Evolutionary conservation across 352 stramenopile species (phyloP), one percentile per base, ranked within the genome.

Genomic region (Phytophthora tentaculata): DNA sequence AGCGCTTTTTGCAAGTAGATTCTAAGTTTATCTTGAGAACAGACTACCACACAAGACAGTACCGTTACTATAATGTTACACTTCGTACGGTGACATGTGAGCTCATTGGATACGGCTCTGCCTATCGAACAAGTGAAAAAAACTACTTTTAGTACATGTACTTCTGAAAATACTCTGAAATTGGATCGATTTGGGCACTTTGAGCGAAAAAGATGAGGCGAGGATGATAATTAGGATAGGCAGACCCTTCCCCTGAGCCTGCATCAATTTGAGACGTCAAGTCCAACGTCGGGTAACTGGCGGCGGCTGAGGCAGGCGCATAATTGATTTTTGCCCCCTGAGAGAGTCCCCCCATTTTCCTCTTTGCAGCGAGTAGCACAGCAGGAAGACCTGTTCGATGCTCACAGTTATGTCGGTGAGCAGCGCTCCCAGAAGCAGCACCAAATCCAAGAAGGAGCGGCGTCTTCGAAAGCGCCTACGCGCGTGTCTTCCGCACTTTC

Each of bases 381-480:
- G 41, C 43, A 52, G n/a, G 28, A 24, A 37, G 12, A 3, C 39
- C 17, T 26, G 13, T 12, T 9, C 7, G 22, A 78, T 78, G 71
- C 28, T 61, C 43, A 44, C 53, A 10, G 48, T 69, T 61, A 78
- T 75, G 61, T 73, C 61, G 7, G 61, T 72, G 39, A 68, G 61
- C 44, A 22, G 51, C 17, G 41, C 28, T 3, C 54, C 47, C 41
- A 51, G 19, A 4, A 48, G 16, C 14, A 51, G 12, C 45, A 10
- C 22, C 28, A 43, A 60, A 35, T 49, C 48, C 35, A 65, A 64
- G 55, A 67, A 67, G 24, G 26, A 58, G 51, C 48, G 64, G 16
- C 62, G 69, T 17, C 60, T 83, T 41, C 65, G 65, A 9, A 74
- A 76, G 59, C 72, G 65, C 4, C 59, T 80, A 19, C 64, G 56